These are phyloP conservation scores for Narthecium ossifragum DNA, from an alignment of 106 monocot genomes.

Conservation along the genomic window DNA sequence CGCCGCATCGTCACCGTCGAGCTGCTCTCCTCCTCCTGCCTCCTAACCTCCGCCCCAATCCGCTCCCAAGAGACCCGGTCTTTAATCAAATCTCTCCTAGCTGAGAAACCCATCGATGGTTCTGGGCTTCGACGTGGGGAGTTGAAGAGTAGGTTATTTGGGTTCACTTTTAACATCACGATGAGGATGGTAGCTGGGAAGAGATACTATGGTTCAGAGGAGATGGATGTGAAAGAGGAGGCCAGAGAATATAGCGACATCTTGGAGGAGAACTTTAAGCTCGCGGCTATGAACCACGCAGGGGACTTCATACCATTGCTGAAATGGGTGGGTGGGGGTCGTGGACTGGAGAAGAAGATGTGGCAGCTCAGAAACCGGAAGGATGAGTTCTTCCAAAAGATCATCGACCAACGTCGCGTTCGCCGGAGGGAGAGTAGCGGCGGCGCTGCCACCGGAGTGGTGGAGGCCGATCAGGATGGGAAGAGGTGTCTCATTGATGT, in stretches of 20 bases:
- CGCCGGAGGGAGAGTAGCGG: background rate
- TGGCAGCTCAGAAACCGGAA: background rate
- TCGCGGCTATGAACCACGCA: background rate
- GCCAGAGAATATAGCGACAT: background rate
- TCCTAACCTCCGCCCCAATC: background rate
- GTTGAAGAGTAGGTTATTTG: background rate
- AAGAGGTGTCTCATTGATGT: background rate
- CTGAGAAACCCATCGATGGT: background rate
- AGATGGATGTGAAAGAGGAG: background rate
- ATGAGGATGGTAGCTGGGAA: constrained; percentile 5
- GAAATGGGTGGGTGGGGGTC: background rate
- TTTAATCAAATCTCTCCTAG: background rate
- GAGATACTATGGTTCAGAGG: background rate
- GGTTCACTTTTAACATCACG: constrained; percentile 4
- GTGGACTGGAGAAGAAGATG: background rate
- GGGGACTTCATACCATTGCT: background rate
- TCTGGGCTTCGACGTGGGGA: background rate
- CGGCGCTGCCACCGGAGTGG: background rate
- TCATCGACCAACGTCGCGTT: background rate
- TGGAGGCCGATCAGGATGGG: background rate
- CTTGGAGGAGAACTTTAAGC: background rate
- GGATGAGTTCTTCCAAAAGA: background rate
- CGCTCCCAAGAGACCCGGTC: background rate
- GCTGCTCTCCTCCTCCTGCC: constrained; percentile 1
- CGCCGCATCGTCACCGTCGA: constrained; percentile 7